Conservation (phyloP, 2,329 filamentous ascomycete genomes). For the Botryotinia convoluta region DNA sequence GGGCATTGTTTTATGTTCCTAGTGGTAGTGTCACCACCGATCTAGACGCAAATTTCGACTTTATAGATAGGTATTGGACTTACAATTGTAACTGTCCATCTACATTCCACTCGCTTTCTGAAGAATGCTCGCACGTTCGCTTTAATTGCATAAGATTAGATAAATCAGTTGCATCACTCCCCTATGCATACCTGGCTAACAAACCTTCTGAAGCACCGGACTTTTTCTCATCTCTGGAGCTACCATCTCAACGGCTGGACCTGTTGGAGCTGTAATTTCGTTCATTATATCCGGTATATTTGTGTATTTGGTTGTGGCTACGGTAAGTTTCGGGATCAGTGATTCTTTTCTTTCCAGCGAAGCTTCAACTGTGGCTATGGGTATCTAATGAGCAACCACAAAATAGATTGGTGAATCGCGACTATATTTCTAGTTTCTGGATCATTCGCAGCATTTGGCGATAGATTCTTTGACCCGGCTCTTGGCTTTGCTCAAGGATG, state of each 20-base stretch:
- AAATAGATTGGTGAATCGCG: slow-evolving; percentile 10
- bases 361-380: too few relatives aligned
- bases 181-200: not conserved
- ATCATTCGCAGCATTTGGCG: slow-evolving; percentile 67
- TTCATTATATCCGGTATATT: slow-evolving; percentile 10
- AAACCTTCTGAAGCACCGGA: not conserved
- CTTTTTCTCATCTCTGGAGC: slow-evolving; percentile 10
- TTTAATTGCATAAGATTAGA: not conserved
- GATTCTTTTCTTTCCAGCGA: not conserved
- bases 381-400: not conserved
- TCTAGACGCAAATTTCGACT: not conserved
- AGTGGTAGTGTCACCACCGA: not conserved
- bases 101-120: too few relatives aligned
- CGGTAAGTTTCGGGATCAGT: not conserved
- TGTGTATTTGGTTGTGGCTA: slow-evolving; percentile 15
- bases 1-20: not conserved
- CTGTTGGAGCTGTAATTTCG: not conserved
- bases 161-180: not conserved
- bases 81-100: not conserved
- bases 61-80: not conserved
- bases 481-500: slow-evolving; percentile 63
- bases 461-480: slow-evolving; percentile 68
- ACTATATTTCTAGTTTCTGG: slow-evolving; percentile 41
- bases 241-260: slow-evolving; percentile 7
- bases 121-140: not conserved